phyloP scores from a whole-genome alignment of 768 basidiomycete genomes.

The Mrakia hoshinonis region DNA sequence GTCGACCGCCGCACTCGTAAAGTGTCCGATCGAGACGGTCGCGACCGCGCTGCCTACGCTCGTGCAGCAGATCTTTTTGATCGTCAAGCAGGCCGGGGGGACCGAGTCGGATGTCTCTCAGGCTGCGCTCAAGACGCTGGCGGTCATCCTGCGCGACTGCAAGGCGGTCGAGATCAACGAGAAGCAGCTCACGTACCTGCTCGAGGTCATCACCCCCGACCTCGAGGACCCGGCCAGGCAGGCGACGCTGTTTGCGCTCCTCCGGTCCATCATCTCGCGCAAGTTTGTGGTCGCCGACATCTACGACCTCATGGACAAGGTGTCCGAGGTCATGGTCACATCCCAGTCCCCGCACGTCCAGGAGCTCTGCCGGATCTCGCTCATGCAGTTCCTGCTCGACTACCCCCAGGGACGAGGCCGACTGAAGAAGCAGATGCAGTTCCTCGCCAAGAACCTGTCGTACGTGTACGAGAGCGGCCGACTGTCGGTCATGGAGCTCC shows the following conservation, averaged over 20 bases:
- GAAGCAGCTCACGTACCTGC: constrained; percentile 73
- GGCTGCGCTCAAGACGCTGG: constrained; percentile 74
- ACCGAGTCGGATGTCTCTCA: constrained; percentile 87
- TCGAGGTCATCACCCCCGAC: constrained; percentile 79
- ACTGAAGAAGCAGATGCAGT: constrained; percentile 75
- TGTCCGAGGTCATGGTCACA: constrained; percentile 85
- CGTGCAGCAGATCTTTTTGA: constrained; percentile 70
- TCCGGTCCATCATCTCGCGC: constrained; percentile 80
- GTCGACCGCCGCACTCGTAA: constrained; percentile 67
- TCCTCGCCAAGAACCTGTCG: constrained; percentile 82
- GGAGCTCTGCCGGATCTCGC: constrained; percentile 75
- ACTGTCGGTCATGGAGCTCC: constrained; percentile 83
- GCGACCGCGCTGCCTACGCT: constrained; percentile 70
- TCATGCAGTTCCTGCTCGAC: constrained; percentile 90
- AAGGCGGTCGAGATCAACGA: constrained; percentile 73
- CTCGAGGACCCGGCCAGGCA: constrained; percentile 83
- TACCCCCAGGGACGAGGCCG: constrained; percentile 94
- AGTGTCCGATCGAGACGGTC: constrained; percentile 70
- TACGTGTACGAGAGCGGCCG: constrained; percentile 86
- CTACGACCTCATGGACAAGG: constrained; percentile 91
- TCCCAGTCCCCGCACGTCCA: constrained; percentile 84
- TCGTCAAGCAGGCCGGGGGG: constrained; percentile 70
- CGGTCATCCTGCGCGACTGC: constrained; percentile 81
- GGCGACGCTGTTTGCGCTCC: constrained; percentile 71
- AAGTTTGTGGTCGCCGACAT: constrained; percentile 92